phyloP scores from a whole-genome alignment of 2,329 filamentous ascomycete genomes.

The Microascus cirrosus region DNA sequence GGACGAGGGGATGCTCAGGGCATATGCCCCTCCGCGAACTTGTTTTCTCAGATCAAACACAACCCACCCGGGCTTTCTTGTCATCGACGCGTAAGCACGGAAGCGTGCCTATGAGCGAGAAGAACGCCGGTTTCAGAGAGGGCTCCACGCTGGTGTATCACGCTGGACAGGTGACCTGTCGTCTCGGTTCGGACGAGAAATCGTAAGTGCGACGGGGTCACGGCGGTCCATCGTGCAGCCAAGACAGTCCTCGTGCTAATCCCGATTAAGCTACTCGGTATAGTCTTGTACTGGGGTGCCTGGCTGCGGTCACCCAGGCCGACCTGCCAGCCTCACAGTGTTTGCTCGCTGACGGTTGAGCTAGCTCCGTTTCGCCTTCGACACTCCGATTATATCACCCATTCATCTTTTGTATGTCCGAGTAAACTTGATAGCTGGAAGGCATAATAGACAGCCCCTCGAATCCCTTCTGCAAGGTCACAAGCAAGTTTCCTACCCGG shows the following conservation, averaged over 20 bases:
- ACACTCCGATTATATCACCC: no score
- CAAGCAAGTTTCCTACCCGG: no score
- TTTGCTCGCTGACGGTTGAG: neutral
- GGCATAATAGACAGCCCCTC: no score
- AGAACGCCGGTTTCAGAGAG: neutral
- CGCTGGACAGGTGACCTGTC: neutral
- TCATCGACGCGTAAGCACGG: neutral
- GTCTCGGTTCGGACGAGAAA: neutral
- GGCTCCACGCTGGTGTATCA: neutral
- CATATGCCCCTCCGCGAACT: neutral
- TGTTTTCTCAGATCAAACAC: neutral
- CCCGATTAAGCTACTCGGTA: neutral
- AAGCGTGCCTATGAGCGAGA: neutral
- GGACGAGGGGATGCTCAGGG: neutral
- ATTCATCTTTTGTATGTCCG: no score
- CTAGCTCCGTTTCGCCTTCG: no score
- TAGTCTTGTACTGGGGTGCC: neutral
- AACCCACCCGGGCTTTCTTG: neutral
- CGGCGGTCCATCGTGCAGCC: neutral
- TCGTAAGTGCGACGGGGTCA: neutral
- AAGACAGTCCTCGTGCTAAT: neutral
- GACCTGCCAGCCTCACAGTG: neutral
- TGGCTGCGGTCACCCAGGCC: neutral
- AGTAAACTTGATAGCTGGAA: no score
- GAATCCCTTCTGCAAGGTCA: no score